These are phyloP conservation scores for Trichoderma pleuroti DNA, from an alignment of 2,329 filamentous ascomycete species.

Conservation along the genomic window DNA sequence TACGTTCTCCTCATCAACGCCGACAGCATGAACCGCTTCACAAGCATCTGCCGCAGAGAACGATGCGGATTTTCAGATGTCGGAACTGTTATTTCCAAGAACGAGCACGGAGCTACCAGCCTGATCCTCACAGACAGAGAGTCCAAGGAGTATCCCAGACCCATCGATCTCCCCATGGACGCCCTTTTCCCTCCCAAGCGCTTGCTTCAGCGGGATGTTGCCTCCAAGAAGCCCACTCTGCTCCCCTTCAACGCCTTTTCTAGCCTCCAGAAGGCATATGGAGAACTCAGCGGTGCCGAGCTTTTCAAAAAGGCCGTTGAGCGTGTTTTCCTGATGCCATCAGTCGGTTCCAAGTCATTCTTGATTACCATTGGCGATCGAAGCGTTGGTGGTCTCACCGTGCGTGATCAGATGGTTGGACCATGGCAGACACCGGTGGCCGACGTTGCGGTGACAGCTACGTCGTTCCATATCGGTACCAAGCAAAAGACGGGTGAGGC, in stretches of 20 bases:
- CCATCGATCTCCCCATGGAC: slow-evolving; percentile 86
- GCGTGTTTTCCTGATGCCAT: slow-evolving; percentile 76
- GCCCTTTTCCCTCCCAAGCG: slow-evolving; percentile 84
- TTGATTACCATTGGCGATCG: slow-evolving; percentile 95
- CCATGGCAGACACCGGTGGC: slow-evolving; percentile 94
- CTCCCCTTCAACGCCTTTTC: slow-evolving; percentile 66
- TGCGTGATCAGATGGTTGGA: slow-evolving; percentile 92
- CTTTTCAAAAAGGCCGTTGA: slow-evolving; percentile 65
- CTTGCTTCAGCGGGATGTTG: slow-evolving; percentile 73
- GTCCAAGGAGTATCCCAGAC: slow-evolving; percentile 67
- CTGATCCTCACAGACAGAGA: slow-evolving; percentile 81
- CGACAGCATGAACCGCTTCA: slow-evolving; percentile 74
- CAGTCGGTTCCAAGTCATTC: slow-evolving; percentile 96
- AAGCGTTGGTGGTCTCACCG: slow-evolving; percentile 82
- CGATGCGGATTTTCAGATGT: slow-evolving; percentile 91
- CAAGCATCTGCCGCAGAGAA: slow-evolving; percentile 69
- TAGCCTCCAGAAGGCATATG: slow-evolving; percentile 63
- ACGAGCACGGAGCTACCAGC: slow-evolving; percentile 61
- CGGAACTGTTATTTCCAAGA: slow-evolving; percentile 65
- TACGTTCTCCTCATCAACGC: slow-evolving; percentile 88
- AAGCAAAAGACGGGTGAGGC: slow-evolving; percentile 81
- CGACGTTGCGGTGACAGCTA: slow-evolving; percentile 89
- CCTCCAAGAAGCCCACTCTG: slow-evolving; percentile 64
- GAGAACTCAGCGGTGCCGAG: slow-evolving; percentile 50
- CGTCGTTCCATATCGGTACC: slow-evolving; percentile 63